These are phyloP conservation scores for Brasenia schreberi DNA, from an alignment of 164 flowering plant species.

Conservation along the genomic window DNA sequence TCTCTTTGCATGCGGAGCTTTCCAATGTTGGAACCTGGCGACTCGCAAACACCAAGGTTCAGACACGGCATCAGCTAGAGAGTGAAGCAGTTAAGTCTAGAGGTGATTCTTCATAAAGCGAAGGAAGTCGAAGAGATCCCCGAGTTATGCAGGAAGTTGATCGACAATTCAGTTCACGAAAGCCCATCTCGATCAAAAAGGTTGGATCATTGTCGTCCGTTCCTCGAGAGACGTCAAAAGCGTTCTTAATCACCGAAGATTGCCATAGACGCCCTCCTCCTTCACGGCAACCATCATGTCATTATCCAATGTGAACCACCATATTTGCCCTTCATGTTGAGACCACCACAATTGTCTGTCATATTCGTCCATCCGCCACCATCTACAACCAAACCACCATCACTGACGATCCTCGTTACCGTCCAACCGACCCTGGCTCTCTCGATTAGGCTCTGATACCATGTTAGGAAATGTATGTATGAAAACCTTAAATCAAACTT, in stretches of 20 bases:
- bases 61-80: conserved; percentile 23
- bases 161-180: conserved; percentile 26
- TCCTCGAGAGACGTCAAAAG: conserved; percentile 12
- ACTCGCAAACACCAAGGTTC: conserved; percentile 24
- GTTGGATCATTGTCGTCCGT: conserved; percentile 14
- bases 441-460: no score
- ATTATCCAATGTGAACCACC: no score
- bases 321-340: no score
- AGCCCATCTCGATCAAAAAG: conserved; percentile 44
- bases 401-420: no score
- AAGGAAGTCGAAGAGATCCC: conserved; percentile 32
- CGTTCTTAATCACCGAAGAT: conserved; percentile 5
- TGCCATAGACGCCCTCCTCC: conserved; percentile 1
- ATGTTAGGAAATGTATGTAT: no score
- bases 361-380: no score
- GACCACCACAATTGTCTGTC: no score
- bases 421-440: no score
- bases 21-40: conserved; percentile 19
- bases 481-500: no score
- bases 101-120: conserved; percentile 22
- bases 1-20: conserved; percentile 60
- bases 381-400: no score
- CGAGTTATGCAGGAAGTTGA: conserved; percentile 30
- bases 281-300: conserved; percentile 15
- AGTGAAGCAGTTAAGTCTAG: conserved; percentile 26